These are phyloP conservation scores for Gloeopeniophorella convolvens DNA, from an alignment of 768 basidiomycete species.

Conservation along the genomic window DNA sequence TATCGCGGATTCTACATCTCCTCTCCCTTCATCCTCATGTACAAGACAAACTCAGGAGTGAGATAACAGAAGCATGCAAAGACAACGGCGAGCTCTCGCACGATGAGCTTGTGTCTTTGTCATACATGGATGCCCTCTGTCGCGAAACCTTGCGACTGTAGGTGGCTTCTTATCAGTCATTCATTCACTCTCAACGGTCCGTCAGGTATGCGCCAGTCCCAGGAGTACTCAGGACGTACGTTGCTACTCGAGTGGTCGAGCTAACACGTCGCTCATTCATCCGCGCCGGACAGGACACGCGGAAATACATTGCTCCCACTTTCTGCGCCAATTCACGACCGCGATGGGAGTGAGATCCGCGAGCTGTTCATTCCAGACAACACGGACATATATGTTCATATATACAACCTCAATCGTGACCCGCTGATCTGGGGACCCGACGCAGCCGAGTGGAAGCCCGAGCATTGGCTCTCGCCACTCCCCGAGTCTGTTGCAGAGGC, in stretches of 20 bases:
- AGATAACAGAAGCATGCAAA: conserved; percentile 18
- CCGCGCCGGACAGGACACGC: too few relatives aligned
- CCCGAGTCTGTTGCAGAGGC: too few relatives aligned
- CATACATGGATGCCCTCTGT: conserved; percentile 26
- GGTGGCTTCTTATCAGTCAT: neutral
- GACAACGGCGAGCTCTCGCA: conserved; percentile 22
- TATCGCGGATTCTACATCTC: conserved; percentile 25
- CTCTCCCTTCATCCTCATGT: conserved; percentile 23
- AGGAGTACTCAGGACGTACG: too few relatives aligned
- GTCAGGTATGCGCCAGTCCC: too few relatives aligned
- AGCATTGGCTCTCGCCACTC: conserved; percentile 16
- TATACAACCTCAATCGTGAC: conserved; percentile 20
- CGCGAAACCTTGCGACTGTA: conserved; percentile 23
- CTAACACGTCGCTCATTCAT: too few relatives aligned
- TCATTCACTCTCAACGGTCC: too few relatives aligned
- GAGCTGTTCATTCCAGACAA: neutral
- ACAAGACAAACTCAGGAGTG: conserved; percentile 25
- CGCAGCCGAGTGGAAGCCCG: conserved; percentile 29
- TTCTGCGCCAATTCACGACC: conserved; percentile 26
- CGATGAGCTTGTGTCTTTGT: conserved; percentile 23
- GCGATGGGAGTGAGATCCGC: conserved; percentile 33
- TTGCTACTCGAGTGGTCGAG: too few relatives aligned
- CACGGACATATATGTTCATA: neutral
- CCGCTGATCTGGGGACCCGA: conserved; percentile 34
- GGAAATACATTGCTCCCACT: conserved; percentile 38